A percentile compares a stretch with the other conserved stretches of the same genome.
These are phyloP conservation scores for Plenodomus biglobosus DNA, from an alignment of 2,329 filamentous ascomycete species.

Conservation along the genomic window DNA sequence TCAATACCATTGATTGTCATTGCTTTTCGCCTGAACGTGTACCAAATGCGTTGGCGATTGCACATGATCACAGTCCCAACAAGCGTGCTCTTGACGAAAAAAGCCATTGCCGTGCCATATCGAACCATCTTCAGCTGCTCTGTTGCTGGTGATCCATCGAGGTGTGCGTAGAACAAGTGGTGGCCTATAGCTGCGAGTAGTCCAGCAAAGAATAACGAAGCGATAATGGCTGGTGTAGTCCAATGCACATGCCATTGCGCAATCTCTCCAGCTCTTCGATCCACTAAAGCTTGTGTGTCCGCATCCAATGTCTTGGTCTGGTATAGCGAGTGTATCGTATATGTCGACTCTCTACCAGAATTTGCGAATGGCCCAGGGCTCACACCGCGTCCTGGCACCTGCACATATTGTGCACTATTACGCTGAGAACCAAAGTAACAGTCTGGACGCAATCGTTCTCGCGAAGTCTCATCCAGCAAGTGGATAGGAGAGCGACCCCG, in stretches of 20 bases:
- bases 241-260: slow-evolving; percentile 43
- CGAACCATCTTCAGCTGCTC: slow-evolving; percentile 40
- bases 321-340: slow-evolving; percentile 26
- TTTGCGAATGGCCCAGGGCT: slow-evolving; percentile 17
- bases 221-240: slow-evolving; percentile 35
- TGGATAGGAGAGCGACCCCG: slow-evolving; percentile 11
- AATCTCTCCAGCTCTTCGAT: slow-evolving; percentile 36
- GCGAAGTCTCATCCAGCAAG: slow-evolving; percentile 11
- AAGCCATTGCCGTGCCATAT: slow-evolving; percentile 43
- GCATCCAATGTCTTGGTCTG: slow-evolving; percentile 33
- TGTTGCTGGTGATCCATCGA: slow-evolving; percentile 34
- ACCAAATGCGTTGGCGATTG: slow-evolving; percentile 45
- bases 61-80: slow-evolving; percentile 39
- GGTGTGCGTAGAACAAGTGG: slow-evolving; percentile 37
- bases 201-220: slow-evolving; percentile 33
- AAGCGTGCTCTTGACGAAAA: slow-evolving; percentile 43
- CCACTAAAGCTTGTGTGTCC: slow-evolving; percentile 36
- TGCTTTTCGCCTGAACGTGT: slow-evolving; percentile 39
- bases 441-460: slow-evolving; percentile 16
- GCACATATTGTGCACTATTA: slow-evolving; percentile 22
- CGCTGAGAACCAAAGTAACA: slow-evolving; percentile 19
- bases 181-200: slow-evolving; percentile 38
- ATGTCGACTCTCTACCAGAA: slow-evolving; percentile 24
- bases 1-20: slow-evolving; percentile 45
- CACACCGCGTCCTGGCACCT: slow-evolving; percentile 14